These are phyloP conservation scores for Angomonas ambiguus DNA, from an alignment of 208 protist genomes.

Conservation along the genomic window DNA sequence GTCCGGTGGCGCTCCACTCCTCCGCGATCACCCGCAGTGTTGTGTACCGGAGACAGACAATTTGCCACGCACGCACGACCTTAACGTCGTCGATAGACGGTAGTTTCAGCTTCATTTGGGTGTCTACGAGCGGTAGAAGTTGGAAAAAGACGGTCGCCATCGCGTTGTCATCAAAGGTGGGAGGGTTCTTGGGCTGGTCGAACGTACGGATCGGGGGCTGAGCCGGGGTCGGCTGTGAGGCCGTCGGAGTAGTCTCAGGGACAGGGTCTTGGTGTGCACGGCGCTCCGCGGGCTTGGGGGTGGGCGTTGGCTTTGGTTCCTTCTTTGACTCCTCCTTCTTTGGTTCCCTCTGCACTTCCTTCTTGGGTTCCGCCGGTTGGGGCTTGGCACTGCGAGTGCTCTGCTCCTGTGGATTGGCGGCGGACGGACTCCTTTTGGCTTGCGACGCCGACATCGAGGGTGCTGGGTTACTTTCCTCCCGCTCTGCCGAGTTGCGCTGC, in stretches of 20 bases:
- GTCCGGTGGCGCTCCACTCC: constrained; percentile 16
- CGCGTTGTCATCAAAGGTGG: not conserved
- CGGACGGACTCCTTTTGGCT: not conserved
- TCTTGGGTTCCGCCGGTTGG: no score
- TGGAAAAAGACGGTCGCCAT: not conserved
- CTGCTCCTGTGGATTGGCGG: no score
- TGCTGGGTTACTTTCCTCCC: not conserved
- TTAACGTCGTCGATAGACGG: constrained; percentile 7
- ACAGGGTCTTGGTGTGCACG: not conserved
- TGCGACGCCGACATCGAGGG: not conserved
- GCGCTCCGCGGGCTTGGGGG: constrained; percentile 6
- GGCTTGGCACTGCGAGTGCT: no score
- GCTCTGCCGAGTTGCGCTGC: not conserved
- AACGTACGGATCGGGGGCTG: not conserved
- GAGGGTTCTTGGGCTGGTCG: not conserved
- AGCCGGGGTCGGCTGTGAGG: not conserved
- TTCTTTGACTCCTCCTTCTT: no score
- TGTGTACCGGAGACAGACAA: constrained; percentile 27
- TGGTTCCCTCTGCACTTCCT: no score
- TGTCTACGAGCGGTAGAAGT: constrained; percentile 13
- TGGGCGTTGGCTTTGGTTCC: not conserved
- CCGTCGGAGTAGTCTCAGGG: not conserved
- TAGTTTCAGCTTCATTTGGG: constrained; percentile 1
- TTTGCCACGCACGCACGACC: constrained; percentile 27
- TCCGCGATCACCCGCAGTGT: constrained; percentile 21